Percentiles rank a stretch among this genome's conserved stretches.
Evolutionary conservation across 352 stramenopile genomes (phyloP).

Genomic region (Phytophthora citrophthora): DNA sequence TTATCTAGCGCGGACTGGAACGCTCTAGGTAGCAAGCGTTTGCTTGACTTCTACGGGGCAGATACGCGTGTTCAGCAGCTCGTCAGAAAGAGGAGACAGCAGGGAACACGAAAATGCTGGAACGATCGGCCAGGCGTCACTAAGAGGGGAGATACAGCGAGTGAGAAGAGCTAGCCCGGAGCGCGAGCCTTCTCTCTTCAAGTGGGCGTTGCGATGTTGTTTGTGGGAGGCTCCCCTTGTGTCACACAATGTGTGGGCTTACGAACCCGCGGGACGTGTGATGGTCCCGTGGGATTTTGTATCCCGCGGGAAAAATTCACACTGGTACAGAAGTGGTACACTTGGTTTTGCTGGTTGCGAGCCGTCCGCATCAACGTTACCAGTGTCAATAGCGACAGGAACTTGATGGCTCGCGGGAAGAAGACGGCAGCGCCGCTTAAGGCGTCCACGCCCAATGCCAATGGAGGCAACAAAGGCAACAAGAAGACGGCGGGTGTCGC

Average conservation of each 20-base stretch:
- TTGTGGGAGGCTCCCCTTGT: slow-evolving; percentile 18
- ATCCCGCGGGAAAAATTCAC: slow-evolving; percentile 5
- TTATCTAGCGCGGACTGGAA: slow-evolving; percentile 2
- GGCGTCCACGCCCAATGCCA: slow-evolving; percentile 37
- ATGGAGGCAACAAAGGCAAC: slow-evolving; percentile 23
- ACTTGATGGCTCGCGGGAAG: slow-evolving; percentile 47
- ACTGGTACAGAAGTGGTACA: slow-evolving; percentile 26
- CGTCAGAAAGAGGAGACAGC: slow-evolving; percentile 11
- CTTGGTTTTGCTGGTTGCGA: slow-evolving; percentile 42
- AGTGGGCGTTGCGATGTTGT: slow-evolving; percentile 31
- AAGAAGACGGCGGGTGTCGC: slow-evolving; percentile 34
- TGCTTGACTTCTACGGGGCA: slow-evolving; percentile 11
- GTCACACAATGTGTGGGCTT: neutral
- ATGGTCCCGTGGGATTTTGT: neutral
- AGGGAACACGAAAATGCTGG: slow-evolving; percentile 1
- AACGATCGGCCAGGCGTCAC: neutral
- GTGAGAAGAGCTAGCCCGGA: slow-evolving; percentile 11
- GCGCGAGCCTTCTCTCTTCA: slow-evolving; percentile 40
- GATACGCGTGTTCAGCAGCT: slow-evolving; percentile 8
- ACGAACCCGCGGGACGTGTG: slow-evolving; percentile 17
- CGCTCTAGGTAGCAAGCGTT: slow-evolving; percentile 4
- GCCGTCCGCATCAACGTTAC: slow-evolving; percentile 4
- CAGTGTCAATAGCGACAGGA: slow-evolving; percentile 24
- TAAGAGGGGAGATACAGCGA: slow-evolving; percentile 11
- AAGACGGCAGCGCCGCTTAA: slow-evolving; percentile 44